Evolutionary conservation across 441 rosid species (phyloP), one percentile per base, ranked within the genome.

Genomic region (Geranium incanum): DNA sequence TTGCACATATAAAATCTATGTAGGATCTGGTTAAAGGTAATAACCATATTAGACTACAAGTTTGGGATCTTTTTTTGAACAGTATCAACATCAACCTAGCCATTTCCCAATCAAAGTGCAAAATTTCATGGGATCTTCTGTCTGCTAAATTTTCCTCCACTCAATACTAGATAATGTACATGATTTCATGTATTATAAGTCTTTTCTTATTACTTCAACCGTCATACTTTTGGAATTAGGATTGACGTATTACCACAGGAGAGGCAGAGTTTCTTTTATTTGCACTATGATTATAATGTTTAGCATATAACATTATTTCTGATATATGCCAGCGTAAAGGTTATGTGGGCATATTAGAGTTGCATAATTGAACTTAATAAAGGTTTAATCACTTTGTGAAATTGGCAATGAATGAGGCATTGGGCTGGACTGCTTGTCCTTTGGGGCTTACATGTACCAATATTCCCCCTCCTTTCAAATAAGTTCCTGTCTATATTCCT

Each of bases 271-370:
- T 9, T 45, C 52, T 45, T 12, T 45, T 45, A 12, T 45, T 59
- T 8, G 64, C 64, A 59, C 28, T 19, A 8, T 16, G 9, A 5
- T 59, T 21, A 59, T 21, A 18, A 45, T 45, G 52, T 59, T 59
- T 6, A 16, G 33, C 55, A 13, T 16, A 15, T 59, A 16, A 9
- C 64, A 59, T 59, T 45, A 45, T 11, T 45, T 45, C 3, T 45
- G 3, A 59, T 59, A 59, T 59, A 59, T 59, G 64, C 23, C 11
- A 59, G 64, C 28, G 33, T 59, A 21, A 59, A 59, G 64, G 21
- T 59, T 59, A 59, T 59, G 64, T 16, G 64, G 64, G 64, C 33
- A 18, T 59, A 59, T 18, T 59, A 19, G 28, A 59, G 64, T 18
- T 59, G 28, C 64, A 16, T 59, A 16, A n/a, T 16, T 59, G 18